A percentile compares a stretch with the other conserved stretches of the same genome.
phyloP scores from a whole-genome alignment of 163 green algal genomes.

The Volvox carteri region DNA sequence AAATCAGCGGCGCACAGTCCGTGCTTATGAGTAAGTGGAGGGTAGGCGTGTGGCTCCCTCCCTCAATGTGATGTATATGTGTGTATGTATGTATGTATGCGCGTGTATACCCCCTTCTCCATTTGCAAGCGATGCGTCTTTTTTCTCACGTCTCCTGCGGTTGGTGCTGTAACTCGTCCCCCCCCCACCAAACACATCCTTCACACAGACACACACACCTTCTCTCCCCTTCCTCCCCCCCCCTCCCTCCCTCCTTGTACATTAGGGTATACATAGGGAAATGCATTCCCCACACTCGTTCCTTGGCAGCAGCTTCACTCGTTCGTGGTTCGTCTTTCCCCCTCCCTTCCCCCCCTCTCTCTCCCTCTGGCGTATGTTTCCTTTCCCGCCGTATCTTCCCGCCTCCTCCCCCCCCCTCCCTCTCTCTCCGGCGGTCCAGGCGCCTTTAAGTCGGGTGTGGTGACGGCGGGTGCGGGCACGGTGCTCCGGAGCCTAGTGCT shows the following conservation, averaged over 20 bases:
- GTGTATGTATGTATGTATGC: background rate
- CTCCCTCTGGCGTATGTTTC: background rate
- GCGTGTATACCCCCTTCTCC: background rate
- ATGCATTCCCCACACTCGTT: background rate
- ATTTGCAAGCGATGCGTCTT: no score
- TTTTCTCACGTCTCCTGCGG: no score
- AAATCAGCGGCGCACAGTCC: constrained; percentile 60
- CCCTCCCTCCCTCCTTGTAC: no score
- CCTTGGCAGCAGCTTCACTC: no score
- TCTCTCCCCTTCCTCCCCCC: no score
- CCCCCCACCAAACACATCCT: no score
- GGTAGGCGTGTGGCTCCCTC: background rate
- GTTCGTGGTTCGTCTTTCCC: no score
- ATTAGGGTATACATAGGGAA: background rate
- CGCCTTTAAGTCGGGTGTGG: constrained; percentile 73
- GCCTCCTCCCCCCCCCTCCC: background rate
- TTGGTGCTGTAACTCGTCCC: no score
- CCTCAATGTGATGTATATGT: background rate
- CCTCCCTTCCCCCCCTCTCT: background rate
- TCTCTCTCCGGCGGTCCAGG: constrained; percentile 45
- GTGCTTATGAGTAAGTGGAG: constrained; percentile 64
- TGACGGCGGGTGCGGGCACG: constrained; percentile 76
- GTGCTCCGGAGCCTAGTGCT: constrained; percentile 86
- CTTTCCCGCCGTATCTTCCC: no score
- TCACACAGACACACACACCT: no score